Evolutionary conservation across 495 filamentous ascomycete species (phyloP).

Genomic region (Friedmanniomyces endolithicus): DNA sequence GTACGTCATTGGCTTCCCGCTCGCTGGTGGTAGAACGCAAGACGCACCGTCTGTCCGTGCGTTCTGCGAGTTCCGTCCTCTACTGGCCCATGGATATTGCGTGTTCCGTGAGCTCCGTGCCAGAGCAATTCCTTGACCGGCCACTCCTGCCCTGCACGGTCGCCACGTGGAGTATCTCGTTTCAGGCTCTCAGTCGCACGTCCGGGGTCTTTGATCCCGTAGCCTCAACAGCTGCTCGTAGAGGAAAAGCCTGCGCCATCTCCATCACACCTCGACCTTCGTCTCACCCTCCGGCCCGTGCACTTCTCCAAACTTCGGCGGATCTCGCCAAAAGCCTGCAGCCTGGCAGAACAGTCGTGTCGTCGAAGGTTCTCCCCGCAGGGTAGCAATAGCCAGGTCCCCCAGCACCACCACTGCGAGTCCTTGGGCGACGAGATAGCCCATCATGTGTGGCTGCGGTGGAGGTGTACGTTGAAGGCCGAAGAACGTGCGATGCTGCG

Average conservation of each 20-base stretch:
- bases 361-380: slow-evolving; percentile 2
- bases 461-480: slow-evolving; percentile 11
- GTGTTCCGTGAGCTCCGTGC: too few species aligned
- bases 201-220: too few species aligned
- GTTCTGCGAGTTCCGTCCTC: too few species aligned
- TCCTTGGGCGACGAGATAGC: slow-evolving; percentile 16
- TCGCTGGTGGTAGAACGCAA: too few species aligned
- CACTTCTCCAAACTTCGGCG: not conserved
- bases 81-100: too few species aligned
- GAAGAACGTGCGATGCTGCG: slow-evolving; percentile 8
- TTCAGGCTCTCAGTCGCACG: too few species aligned
- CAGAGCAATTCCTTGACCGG: too few species aligned
- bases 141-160: too few species aligned
- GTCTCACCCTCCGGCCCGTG: not conserved
- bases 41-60: too few species aligned
- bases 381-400: slow-evolving; percentile 10
- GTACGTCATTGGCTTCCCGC: too few species aligned
- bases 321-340: slow-evolving; percentile 10
- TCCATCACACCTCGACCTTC: not conserved
- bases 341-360: slow-evolving; percentile 6
- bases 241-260: not conserved
- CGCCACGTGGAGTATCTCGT: too few species aligned
- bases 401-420: slow-evolving; percentile 14
- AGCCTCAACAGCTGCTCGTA: too few species aligned
- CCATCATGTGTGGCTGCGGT: slow-evolving; percentile 6